Evolutionary conservation across 306 rosid species (phyloP).

Genomic region (Senna tora): DNA sequence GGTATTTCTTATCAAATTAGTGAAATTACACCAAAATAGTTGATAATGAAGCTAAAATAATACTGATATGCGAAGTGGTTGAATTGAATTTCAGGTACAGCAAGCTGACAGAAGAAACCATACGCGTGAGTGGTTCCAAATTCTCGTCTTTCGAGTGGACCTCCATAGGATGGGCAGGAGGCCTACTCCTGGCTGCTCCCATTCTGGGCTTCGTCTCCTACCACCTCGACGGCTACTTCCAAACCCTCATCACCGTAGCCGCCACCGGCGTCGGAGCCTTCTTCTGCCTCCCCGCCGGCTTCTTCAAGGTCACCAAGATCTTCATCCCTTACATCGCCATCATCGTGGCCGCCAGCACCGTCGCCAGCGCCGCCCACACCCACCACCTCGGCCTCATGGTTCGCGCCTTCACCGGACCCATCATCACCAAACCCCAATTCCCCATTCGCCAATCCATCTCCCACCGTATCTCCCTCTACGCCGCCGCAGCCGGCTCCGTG

Average conservation of each 20-base stretch:
- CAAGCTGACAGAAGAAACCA: constrained; percentile 55
- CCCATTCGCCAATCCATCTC: constrained; percentile 51
- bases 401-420: constrained; percentile 55
- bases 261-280: constrained; percentile 68
- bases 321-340: constrained; percentile 67
- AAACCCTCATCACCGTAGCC: constrained; percentile 46
- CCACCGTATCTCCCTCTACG: constrained; percentile 58
- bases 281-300: constrained; percentile 77
- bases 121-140: constrained; percentile 36
- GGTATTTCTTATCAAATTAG: too few species aligned
- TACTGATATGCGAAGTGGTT: neutral
- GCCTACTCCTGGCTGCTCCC: constrained; percentile 71
- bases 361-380: constrained; percentile 77
- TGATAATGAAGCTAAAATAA: too few species aligned
- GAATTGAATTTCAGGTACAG: constrained; percentile 59
- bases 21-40: too few species aligned
- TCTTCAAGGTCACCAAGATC: constrained; percentile 62
- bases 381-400: constrained; percentile 79
- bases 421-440: constrained; percentile 43
- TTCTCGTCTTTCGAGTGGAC: constrained; percentile 73
- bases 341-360: constrained; percentile 59
- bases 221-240: constrained; percentile 71
- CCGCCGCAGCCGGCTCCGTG: constrained; percentile 52
- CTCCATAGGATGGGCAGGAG: constrained; percentile 79
- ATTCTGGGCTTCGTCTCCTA: constrained; percentile 56